A percentile compares a stretch with the other conserved stretches of the same genome.
These are phyloP conservation scores for Cruciata laevipes DNA, from an alignment of 257 asterid species.

Conservation along the genomic window DNA sequence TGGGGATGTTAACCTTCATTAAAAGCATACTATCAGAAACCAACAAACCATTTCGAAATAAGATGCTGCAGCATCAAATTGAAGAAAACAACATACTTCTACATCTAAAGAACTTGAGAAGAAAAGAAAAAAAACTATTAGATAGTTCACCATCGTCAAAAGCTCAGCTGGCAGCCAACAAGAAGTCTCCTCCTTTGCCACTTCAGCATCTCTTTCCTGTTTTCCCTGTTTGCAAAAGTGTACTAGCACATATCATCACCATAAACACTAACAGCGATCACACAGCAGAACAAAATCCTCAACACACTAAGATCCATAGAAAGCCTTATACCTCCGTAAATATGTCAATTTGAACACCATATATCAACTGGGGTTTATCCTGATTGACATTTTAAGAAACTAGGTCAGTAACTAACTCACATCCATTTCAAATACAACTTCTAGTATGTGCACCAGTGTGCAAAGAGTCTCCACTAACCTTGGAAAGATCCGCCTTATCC, in stretches of 20 bases:
- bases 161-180: conserved; percentile 76
- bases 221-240: conserved; percentile 44
- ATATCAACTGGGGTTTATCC: conserved; percentile 59
- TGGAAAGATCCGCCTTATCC: conserved; percentile 27
- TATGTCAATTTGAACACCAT: conserved; percentile 70
- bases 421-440: not conserved
- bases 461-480: conserved; percentile 36
- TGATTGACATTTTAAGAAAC: conserved; percentile 28
- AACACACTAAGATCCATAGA: conserved; percentile 1
- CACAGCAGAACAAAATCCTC: conserved; percentile 3
- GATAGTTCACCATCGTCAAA: conserved; percentile 40
- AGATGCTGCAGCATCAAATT: not conserved
- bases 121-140: not conserved
- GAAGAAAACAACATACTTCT: not conserved
- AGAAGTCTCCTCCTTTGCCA: conserved; percentile 27
- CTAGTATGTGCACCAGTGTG: not conserved
- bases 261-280: conserved; percentile 1
- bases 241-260: conserved; percentile 14
- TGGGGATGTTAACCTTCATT: conserved; percentile 72
- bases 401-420: not conserved
- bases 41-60: not conserved
- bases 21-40: conserved; percentile 20
- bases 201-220: conserved; percentile 29
- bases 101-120: not conserved
- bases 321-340: conserved; percentile 56